Evolutionary conservation across 345 rosid genomes (phyloP), one percentile per base, ranked within the genome.

Genomic region (Boechera stricta): DNA sequence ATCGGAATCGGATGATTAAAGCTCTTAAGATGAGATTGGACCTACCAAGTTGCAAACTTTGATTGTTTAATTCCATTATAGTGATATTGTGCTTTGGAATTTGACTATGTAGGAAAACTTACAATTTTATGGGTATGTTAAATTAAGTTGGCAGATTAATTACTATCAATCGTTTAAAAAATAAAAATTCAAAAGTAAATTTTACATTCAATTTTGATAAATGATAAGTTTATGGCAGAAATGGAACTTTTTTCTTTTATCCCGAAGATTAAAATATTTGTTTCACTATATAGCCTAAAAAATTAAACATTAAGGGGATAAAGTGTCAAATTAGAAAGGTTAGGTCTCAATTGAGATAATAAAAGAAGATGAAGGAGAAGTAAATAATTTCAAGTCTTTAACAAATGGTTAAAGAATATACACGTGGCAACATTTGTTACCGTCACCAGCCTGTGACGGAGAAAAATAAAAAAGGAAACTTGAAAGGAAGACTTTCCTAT

Each of bases 401-500:
- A 55, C 28, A 26, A 24, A 45, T 7, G 5, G 42, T 18, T 21
- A 18, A 45, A 45, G 29, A 7, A 3, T 16, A 2, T 0, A 71
- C 57, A 72, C 77, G 77, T 72, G 81, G 64, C 69, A 31, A 18
- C 42, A 66, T 49, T 15, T 72, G 39, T 29, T 66, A 35, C 61
- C 53, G 79, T 75, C 59, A 58, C 60, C 33, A 49, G 54, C 45
- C 54, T 49, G 75, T 64, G 51, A 69, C 80, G 41, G 49, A 53
- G 28, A 44, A 73, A 21, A 65, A 44, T 18, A 48, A 16, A 48
- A 21, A 42, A 41, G 4, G 42, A 39, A 38, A 38, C 42, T 31
- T 6, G 4, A 18, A 74, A 51, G 5, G 36, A 33, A 18, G 64
- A 68, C 53, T 51, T 60, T 41, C 35, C 36, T 26, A 44, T 70